Evolutionary conservation across 2,329 filamentous ascomycete species (phyloP).

Genomic region (Fusarium abutilonis): DNA sequence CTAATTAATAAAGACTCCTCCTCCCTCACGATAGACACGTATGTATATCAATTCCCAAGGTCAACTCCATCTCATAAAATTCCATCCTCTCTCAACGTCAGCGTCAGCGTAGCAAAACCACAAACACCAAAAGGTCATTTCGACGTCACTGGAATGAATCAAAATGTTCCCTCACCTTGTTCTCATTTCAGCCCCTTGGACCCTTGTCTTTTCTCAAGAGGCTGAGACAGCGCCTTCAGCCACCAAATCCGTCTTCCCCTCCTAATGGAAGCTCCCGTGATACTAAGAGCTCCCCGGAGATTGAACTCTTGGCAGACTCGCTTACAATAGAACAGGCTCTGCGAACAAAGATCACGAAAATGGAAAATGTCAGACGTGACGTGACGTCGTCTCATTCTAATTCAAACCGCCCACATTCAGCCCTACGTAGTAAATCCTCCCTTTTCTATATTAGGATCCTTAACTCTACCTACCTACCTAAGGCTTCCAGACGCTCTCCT

Average conservation of each 20-base stretch:
- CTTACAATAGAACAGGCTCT: not conserved
- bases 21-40: not conserved
- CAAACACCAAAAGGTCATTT: conserved; percentile 5
- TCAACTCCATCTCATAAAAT: conserved; percentile 2
- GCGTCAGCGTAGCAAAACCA: not conserved
- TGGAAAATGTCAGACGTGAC: not conserved
- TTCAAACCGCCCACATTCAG: not conserved
- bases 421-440: not conserved
- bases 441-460: not conserved
- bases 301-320: not conserved
- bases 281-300: not conserved
- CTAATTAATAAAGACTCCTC: not conserved
- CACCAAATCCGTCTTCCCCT: conserved; percentile 20
- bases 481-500: conserved; percentile 4
- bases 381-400: not conserved
- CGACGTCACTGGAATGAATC: conserved; percentile 32
- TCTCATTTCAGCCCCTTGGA: not conserved
- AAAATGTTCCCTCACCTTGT: not conserved
- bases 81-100: not conserved
- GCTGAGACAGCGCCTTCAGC: conserved; percentile 30
- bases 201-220: conserved; percentile 12
- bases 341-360: not conserved
- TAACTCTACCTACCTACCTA: not conserved
- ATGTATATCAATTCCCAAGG: conserved; percentile 5
- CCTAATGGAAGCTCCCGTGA: conserved; percentile 3